These are phyloP conservation scores for Umbellularia californica DNA, from an alignment of 164 flowering plant genomes.

Conservation along the genomic window DNA sequence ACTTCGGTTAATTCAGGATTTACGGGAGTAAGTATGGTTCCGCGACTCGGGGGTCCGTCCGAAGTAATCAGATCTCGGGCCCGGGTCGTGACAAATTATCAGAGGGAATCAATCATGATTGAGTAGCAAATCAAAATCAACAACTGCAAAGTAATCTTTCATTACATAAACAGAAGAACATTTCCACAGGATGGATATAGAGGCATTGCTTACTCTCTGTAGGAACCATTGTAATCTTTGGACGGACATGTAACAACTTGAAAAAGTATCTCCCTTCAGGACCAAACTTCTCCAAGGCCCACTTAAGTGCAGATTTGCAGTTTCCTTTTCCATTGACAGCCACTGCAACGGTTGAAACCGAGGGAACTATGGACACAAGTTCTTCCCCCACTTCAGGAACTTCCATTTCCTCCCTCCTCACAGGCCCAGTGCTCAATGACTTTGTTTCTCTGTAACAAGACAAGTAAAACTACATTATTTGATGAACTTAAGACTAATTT, in stretches of 20 bases:
- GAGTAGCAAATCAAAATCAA: too few relatives aligned
- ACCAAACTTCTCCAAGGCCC: constrained; percentile 80
- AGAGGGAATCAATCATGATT: too few relatives aligned
- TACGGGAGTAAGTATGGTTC: too few relatives aligned
- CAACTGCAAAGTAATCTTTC: neutral
- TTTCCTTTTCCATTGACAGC: constrained; percentile 58
- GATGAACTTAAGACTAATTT: constrained; percentile 1
- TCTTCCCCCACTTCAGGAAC: constrained; percentile 23
- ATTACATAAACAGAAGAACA: neutral
- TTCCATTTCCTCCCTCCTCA: constrained; percentile 26
- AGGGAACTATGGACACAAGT: constrained; percentile 13
- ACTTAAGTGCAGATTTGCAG: constrained; percentile 51
- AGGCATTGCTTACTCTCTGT: constrained; percentile 49
- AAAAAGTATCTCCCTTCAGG: constrained; percentile 46
- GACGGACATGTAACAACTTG: constrained; percentile 68
- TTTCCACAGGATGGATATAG: neutral
- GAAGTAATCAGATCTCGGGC: too few relatives aligned
- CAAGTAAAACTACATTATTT: neutral
- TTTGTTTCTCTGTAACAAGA: neutral
- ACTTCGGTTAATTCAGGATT: too few relatives aligned
- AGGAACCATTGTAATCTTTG: constrained; percentile 42
- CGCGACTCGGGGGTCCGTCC: too few relatives aligned
- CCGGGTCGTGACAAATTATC: too few relatives aligned
- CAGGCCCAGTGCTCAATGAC: neutral
- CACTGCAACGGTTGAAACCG: constrained; percentile 37